These are phyloP conservation scores for Phanerochaete carnosa DNA, from an alignment of 768 basidiomycete species.

Conservation along the genomic window DNA sequence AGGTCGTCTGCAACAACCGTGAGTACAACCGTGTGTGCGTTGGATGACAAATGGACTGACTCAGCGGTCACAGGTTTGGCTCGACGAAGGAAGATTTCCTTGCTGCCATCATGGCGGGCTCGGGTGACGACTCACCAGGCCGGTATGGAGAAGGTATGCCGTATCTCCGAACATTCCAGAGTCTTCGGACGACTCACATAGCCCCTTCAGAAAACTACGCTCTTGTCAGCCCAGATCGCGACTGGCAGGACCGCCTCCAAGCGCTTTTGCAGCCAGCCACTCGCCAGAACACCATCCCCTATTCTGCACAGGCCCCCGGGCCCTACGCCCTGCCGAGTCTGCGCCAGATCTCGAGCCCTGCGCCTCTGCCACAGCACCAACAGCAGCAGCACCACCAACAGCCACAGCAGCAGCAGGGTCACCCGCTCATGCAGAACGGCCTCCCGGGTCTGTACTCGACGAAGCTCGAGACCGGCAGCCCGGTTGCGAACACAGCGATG, in stretches of 20 bases:
- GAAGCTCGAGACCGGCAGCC: slow-evolving; percentile 12
- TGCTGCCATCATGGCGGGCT: slow-evolving; percentile 22
- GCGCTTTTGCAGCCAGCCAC: not conserved
- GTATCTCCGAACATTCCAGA: not conserved
- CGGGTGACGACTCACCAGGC: slow-evolving; percentile 14
- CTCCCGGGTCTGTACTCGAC: slow-evolving; percentile 5
- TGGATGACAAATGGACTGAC: not conserved
- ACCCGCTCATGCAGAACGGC: not conserved
- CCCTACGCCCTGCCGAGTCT: slow-evolving; percentile 7
- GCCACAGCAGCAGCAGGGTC: not conserved
- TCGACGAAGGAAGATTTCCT: slow-evolving; percentile 30
- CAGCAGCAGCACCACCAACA: not conserved
- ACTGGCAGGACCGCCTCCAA: slow-evolving; percentile 14
- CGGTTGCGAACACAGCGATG: slow-evolving; percentile 2
- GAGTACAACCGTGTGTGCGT: not conserved
- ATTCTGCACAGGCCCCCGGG: not conserved
- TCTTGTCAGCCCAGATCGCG: slow-evolving; percentile 11
- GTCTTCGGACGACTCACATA: not conserved
- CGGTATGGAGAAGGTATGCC: slow-evolving; percentile 10
- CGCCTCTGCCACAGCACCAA: not conserved
- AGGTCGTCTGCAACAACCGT: slow-evolving; percentile 26
- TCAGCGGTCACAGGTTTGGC: slow-evolving; percentile 16
- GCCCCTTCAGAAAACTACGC: slow-evolving; percentile 3
- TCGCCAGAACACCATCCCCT: not conserved
- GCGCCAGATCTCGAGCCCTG: slow-evolving; percentile 6